Percentiles rank a stretch among this genome's conserved stretches.
phyloP scores from a whole-genome alignment of 768 basidiomycete species.

The Suillus subluteus region DNA sequence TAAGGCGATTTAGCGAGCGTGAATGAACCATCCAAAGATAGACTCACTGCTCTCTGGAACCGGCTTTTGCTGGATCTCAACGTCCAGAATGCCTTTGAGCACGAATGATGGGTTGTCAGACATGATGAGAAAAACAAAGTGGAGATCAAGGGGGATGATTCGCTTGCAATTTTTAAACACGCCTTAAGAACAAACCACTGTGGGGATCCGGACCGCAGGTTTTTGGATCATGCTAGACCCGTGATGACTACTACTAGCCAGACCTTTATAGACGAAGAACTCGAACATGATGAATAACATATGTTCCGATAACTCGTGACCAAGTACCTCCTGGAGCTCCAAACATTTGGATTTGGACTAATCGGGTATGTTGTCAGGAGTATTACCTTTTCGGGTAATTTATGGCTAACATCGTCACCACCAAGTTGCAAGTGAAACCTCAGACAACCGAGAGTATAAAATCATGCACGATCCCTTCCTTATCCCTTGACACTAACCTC shows the following conservation, averaged over 20 bases:
- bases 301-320: background rate
- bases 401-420: background rate
- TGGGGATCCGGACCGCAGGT: constrained; percentile 2
- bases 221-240: background rate
- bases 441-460: background rate
- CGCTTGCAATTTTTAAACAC: background rate
- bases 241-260: background rate
- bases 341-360: background rate
- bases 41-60: constrained; percentile 64
- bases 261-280: background rate
- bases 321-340: background rate
- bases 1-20: constrained; percentile 14
- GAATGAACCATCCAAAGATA: background rate
- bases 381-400: background rate
- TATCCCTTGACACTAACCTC: constrained; percentile 9
- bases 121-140: constrained; percentile 43
- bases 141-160: constrained; percentile 6
- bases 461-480: background rate
- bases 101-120: constrained; percentile 82
- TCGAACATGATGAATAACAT: too few species aligned
- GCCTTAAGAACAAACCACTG: constrained; percentile 7
- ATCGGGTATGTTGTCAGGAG: background rate
- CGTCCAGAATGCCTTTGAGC: constrained; percentile 65
- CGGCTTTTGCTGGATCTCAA: constrained; percentile 73
- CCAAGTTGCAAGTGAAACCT: constrained; percentile 2